Percentiles rank a stretch among this genome's conserved stretches.
Conservation (phyloP, 192 early-diverging fungal genomes). For the Irineochytrium annulatum region DNA sequence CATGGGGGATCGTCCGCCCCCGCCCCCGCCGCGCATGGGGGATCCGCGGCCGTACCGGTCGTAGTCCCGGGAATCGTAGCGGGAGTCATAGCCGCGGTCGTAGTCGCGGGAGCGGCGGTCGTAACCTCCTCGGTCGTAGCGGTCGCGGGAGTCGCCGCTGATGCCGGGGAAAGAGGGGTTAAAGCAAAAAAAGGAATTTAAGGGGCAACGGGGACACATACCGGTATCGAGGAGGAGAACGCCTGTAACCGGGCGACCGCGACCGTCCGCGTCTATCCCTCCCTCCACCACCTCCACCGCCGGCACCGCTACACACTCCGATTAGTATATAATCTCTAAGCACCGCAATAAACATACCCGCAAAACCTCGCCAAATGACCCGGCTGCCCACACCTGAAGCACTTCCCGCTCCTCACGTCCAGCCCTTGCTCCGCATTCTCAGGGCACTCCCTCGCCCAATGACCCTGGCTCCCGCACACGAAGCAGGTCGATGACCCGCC, state of each 20-base stretch:
- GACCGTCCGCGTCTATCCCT: conserved; percentile 17
- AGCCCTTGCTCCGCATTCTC: conserved; percentile 44
- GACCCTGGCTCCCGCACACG: conserved; percentile 42
- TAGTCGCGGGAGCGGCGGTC: not conserved
- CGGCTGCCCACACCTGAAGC: conserved; percentile 50
- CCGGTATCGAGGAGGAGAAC: not conserved
- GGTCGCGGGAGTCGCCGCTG: conserved; percentile 6
- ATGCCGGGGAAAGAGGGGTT: not conserved
- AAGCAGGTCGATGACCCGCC: conserved; percentile 35
- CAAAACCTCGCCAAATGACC: conserved; percentile 53
- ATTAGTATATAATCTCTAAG: not conserved
- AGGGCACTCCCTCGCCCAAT: conserved; percentile 56
- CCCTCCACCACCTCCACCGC: conserved; percentile 17
- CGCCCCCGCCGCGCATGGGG: not conserved
- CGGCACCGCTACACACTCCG: not conserved
- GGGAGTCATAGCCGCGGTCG: conserved; percentile 2
- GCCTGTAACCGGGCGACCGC: conserved; percentile 14
- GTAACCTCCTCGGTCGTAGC: conserved; percentile 11
- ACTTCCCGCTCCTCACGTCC: conserved; percentile 50
- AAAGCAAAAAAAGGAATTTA: not conserved
- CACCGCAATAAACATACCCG: conserved; percentile 26
- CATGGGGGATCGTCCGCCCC: not conserved
- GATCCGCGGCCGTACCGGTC: not conserved
- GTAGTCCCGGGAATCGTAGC: not conserved
- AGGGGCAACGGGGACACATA: not conserved